A percentile compares a stretch with the other conserved stretches of the same genome.
Evolutionary conservation across 192 early-diverging fungal genomes (phyloP).

Genomic region (Coemansia sp.): DNA sequence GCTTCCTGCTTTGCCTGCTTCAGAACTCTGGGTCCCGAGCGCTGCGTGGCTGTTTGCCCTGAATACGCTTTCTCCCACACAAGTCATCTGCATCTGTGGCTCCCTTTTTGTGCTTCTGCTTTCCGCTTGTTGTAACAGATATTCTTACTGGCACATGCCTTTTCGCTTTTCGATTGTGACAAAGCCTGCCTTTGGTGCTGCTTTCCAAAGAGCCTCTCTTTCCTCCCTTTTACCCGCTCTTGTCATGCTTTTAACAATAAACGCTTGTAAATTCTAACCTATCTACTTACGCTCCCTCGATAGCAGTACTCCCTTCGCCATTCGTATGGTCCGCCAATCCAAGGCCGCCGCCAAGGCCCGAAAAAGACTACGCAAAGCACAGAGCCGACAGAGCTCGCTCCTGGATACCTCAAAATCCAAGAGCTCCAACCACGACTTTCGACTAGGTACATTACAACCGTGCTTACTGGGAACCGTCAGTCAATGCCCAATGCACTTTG

Average conservation of each 20-base stretch:
- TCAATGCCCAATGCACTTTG: too few relatives aligned
- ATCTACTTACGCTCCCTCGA: too few relatives aligned
- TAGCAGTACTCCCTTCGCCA: not conserved
- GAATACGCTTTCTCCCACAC: too few relatives aligned
- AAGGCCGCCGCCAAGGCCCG: not conserved
- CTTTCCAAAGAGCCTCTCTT: not conserved
- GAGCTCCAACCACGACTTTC: not conserved
- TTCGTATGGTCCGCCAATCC: not conserved
- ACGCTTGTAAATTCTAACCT: not conserved
- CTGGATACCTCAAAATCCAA: not conserved
- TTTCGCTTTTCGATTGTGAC: too few relatives aligned
- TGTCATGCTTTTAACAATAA: not conserved
- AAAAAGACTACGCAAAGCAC: constrained; percentile 1
- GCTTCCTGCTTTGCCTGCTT: constrained; percentile 2
- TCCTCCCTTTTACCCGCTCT: not conserved
- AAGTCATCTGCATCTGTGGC: too few relatives aligned
- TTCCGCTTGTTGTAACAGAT: too few relatives aligned
- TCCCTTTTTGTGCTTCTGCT: too few relatives aligned
- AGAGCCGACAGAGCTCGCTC: not conserved
- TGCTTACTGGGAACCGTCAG: too few relatives aligned
- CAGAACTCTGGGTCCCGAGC: not conserved
- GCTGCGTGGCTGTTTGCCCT: too few relatives aligned
- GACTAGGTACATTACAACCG: not conserved
- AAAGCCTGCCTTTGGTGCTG: too few relatives aligned
- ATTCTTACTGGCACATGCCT: too few relatives aligned